Base-by-base conservation (phyloP, 2,329 filamentous ascomycete species). In the Aulographum hederae region DNA sequence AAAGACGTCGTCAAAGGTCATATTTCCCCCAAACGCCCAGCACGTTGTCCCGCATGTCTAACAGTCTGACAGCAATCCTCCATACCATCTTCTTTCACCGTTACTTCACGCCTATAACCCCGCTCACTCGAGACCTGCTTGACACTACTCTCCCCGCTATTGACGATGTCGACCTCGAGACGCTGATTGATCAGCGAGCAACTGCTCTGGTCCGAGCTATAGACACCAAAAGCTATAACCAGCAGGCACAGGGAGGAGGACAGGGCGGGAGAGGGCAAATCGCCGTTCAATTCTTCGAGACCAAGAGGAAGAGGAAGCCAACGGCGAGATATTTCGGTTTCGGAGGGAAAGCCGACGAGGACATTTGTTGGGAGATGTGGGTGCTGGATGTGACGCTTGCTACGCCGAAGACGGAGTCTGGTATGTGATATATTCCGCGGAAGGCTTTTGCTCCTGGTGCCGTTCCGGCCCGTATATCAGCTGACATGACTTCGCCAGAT, bases 11-110 rank as follows among this genome's bases (percentile, higher is more conserved):
- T 95, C 39, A 85, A 86, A 72, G 86, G 85, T 85, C 52, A 43
- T 41, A 59, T 40, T 18, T 34, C 19, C 23, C 32, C 17, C 29
- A 6, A 25, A 32, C 34, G 33, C 39, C 33, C 32, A 33, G 41
- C 18, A 28, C 25, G n/a, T n/a, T n/a, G n/a, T n/a, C n/a, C n/a
- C n/a, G n/a, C n/a, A n/a, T n/a, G n/a, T n/a, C n/a, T n/a, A n/a
- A n/a, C n/a, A n/a, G n/a, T 13, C 25, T 16, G n/a, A 26, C 46
- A 92, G 86, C 79, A 40, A 79, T 94, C 51, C 69, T 95, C 31
- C 85, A 94, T 54, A 91, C 85, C 31, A 94, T 95, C 53, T 98
- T 95, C 71, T 95, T 95, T 67, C 85, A 94, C 61, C 78, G 89
- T 48, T 92, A 86, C 69, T 94, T 95, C 63, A 82, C 82, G 35